phyloP scores from a whole-genome alignment of 495 filamentous ascomycete species.

The Tuber aestivum region DNA sequence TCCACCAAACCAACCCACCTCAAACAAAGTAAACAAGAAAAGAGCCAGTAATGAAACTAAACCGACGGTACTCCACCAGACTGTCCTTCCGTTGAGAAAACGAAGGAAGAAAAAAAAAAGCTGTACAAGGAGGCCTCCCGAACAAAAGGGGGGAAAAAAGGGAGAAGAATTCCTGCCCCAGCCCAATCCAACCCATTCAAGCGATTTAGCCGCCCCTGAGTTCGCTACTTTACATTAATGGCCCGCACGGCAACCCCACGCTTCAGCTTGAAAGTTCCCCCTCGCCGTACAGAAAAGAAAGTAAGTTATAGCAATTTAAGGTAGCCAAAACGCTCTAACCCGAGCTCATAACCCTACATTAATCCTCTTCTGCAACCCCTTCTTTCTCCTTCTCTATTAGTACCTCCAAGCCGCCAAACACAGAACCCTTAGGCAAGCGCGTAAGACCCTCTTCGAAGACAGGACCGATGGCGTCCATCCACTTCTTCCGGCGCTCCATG shows the following conservation, averaged over 20 bases:
- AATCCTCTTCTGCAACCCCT: constrained; percentile 41
- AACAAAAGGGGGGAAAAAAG: not conserved
- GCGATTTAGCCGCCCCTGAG: not conserved
- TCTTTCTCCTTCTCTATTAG: constrained; percentile 55
- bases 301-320: not conserved
- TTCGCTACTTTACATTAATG: not conserved
- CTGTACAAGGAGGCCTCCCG: not conserved
- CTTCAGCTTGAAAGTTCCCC: not conserved
- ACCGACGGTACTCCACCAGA: not conserved
- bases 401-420: constrained; percentile 59
- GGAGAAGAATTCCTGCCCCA: not conserved
- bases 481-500: constrained; percentile 80
- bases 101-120: not conserved
- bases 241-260: not conserved
- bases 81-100: not conserved
- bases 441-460: constrained; percentile 74
- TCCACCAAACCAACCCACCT: not conserved
- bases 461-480: constrained; percentile 78
- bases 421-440: constrained; percentile 53
- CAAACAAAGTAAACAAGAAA: not conserved
- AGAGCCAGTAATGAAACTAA: not conserved
- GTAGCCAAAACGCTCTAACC: not conserved
- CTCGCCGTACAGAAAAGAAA: not conserved
- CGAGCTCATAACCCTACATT: not conserved
- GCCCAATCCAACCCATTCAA: not conserved